Evolutionary conservation across 345 rosid species (phyloP).

Genomic region (Bruguiera gymnorhiza): DNA sequence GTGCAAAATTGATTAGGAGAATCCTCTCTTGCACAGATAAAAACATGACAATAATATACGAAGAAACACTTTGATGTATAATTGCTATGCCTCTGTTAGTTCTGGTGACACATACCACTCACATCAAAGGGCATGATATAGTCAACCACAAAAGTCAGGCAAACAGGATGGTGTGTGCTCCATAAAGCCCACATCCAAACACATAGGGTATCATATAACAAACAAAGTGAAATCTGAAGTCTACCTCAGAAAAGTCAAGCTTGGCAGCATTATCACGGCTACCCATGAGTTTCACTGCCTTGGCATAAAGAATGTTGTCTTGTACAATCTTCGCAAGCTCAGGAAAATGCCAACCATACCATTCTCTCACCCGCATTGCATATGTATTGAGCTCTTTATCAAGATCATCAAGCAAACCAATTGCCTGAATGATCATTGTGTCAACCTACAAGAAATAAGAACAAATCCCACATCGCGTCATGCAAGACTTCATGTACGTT

Average conservation of each 20-base stretch:
- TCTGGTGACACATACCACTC: too few species aligned
- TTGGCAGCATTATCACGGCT: constrained; percentile 72
- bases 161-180: too few species aligned
- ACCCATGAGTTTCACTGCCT: constrained; percentile 82
- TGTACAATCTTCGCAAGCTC: constrained; percentile 90
- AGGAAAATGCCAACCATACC: constrained; percentile 99
- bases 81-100: too few species aligned
- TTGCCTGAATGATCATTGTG: constrained; percentile 95
- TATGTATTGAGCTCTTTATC: constrained; percentile 92
- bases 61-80: constrained; percentile 9
- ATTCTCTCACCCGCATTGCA: constrained; percentile 88
- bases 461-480: too few species aligned
- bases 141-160: too few species aligned
- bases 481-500: too few species aligned
- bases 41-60: neutral
- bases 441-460: constrained; percentile 46
- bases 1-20: too few species aligned
- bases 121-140: too few species aligned
- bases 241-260: constrained; percentile 89
- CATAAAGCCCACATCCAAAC: too few species aligned
- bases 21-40: too few species aligned
- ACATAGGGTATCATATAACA: neutral
- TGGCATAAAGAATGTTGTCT: constrained; percentile 85
- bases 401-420: constrained; percentile 92
- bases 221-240: constrained; percentile 9